Conservation (phyloP, 1,284 basidiomycete genomes). For the Amylostereum chailletii region DNA sequence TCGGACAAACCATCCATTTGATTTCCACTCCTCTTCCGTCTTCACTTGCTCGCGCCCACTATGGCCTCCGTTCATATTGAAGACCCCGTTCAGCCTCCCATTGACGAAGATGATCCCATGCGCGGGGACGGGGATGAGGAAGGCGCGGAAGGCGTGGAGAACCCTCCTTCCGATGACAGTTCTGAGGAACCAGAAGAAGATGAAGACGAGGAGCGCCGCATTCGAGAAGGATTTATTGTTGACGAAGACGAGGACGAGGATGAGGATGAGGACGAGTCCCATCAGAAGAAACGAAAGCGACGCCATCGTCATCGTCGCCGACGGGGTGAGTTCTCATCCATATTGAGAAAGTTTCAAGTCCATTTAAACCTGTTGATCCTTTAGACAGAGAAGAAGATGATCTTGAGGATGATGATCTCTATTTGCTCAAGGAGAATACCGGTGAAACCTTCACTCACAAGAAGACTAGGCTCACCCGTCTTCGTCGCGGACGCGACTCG, state of each 20-base stretch:
- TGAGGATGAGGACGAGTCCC: constrained; percentile 45
- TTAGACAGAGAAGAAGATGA: constrained; percentile 56
- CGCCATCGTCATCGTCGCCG: constrained; percentile 59
- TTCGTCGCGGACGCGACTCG: constrained; percentile 64
- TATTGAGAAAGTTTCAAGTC: constrained; percentile 9
- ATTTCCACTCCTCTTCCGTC: too few species aligned
- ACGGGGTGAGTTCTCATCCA: constrained; percentile 36
- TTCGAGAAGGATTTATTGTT: constrained; percentile 80
- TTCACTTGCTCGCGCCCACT: constrained; percentile 14
- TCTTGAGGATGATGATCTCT: constrained; percentile 95
- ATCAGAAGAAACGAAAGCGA: constrained; percentile 45
- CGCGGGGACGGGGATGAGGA: constrained; percentile 39
- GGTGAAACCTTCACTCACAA: constrained; percentile 56
- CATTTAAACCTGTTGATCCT: constrained; percentile 13
- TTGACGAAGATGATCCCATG: constrained; percentile 51
- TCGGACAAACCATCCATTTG: too few species aligned
- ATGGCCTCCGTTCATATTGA: constrained; percentile 26
- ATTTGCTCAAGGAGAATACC: constrained; percentile 91
- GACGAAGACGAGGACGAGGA: constrained; percentile 75
- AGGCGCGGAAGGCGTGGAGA: constrained; percentile 36
- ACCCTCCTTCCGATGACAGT: constrained; percentile 65
- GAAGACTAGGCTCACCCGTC: constrained; percentile 57
- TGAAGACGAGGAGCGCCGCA: constrained; percentile 66
- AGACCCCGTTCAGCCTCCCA: constrained; percentile 14
- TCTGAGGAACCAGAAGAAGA: constrained; percentile 82